phyloP scores from a whole-genome alignment of 1,284 basidiomycete species.

The Exsudoporus floridanus region DNA sequence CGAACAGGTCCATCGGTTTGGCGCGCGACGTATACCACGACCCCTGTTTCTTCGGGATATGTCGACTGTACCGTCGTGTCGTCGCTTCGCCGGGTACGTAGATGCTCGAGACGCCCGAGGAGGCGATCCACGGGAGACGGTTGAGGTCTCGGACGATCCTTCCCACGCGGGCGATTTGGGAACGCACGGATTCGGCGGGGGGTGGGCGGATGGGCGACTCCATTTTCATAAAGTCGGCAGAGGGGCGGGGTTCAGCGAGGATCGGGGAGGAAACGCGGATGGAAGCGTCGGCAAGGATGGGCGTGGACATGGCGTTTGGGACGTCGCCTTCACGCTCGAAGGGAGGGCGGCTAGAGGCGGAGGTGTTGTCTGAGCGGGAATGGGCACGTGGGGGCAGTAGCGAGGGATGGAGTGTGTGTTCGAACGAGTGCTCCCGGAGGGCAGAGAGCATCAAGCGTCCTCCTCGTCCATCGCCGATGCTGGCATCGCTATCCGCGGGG shows the following conservation, averaged over 20 bases:
- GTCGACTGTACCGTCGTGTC: conserved; percentile 32
- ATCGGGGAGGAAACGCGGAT: conserved; percentile 29
- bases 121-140: conserved; percentile 36
- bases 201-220: conserved; percentile 36
- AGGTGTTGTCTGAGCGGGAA: conserved; percentile 25
- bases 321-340: conserved; percentile 26
- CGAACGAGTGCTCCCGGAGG: conserved; percentile 29
- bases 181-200: conserved; percentile 34
- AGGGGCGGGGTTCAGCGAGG: conserved; percentile 34
- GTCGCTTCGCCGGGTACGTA: conserved; percentile 35
- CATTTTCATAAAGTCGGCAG: conserved; percentile 38
- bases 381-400: conserved; percentile 11
- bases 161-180: conserved; percentile 29
- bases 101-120: conserved; percentile 34
- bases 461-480: conserved; percentile 22
- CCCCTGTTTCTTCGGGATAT: conserved; percentile 24
- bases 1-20: conserved; percentile 30
- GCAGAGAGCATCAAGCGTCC: conserved; percentile 27
- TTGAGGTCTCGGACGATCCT: conserved; percentile 31
- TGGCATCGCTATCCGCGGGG: conserved; percentile 22
- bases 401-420: conserved; percentile 18
- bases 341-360: conserved; percentile 26
- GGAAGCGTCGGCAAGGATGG: conserved; percentile 29
- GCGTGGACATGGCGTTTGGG: conserved; percentile 33
- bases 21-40: conserved; percentile 33